Evolutionary conservation across 1,139 yeast genomes (phyloP), one percentile per base, ranked within the genome.

Genomic region (Taiozyma onychis): DNA sequence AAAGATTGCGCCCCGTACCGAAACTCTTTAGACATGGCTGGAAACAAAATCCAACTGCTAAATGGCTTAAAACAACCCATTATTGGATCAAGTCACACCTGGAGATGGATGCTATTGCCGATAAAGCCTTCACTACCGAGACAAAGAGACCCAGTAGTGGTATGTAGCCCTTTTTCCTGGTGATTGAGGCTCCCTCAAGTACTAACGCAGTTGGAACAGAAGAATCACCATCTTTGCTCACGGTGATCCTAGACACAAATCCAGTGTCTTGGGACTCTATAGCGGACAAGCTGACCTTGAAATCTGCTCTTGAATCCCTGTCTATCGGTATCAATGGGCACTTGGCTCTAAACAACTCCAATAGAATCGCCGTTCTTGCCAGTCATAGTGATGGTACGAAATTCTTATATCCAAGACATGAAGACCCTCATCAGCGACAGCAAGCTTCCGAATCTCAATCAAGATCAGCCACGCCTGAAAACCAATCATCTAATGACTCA

Each of bases 311-410:
- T 24, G 78, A 83, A 54, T 73, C 88, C 6, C 64, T 88, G 11
- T 66, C 87, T 44, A 88, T 89, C 35, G 83, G 84, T 61, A 67
- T 91, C 51, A 93, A 93, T 64, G 91, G 95, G 1, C 99, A 93
- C 66, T 66, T 95, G 46, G 83, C 99, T 0, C 74, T 89, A 50
- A 88, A 89, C 67, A 88, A 88, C 62, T 81, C 90, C 39, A 93
- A 93, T 66, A 81, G 81, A 62, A 96, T 91, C 11, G 88, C 96
- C 8, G 81, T 93, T 32, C 79, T 93, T 39, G 87, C 89, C 1
- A 85, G 89, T 27, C 86, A 90, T 52, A 80, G 90, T 1, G 68
- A 71, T 14, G 90, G 93, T 0, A 84, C 95, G 0, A 72, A 74
- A 57, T 81, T 87, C 59, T 65, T 93, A 22, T 89, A 85, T 62